Percentiles rank a stretch among this genome's conserved stretches.
phyloP scores from a whole-genome alignment of 805 yeast genomes.

The Spathaspora arborariae region DNA sequence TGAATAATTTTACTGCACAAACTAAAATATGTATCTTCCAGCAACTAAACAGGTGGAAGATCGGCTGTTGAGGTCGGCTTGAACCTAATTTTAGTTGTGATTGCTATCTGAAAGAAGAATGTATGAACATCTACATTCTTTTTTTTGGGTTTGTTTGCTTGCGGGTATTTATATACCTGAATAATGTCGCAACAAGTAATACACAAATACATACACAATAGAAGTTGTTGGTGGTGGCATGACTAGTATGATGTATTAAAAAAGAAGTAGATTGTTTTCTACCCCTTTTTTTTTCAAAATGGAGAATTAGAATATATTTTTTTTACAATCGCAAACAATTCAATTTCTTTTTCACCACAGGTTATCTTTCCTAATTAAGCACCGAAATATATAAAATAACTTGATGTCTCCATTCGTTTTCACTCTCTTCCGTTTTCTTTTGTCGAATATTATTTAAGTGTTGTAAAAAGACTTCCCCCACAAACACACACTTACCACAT shows the following conservation, averaged over 20 bases:
- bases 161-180: too few species aligned
- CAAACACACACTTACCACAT: too few species aligned
- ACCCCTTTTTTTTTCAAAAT: conserved; percentile 1
- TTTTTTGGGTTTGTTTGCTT: neutral
- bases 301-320: too few species aligned
- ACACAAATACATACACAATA: too few species aligned
- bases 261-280: too few species aligned
- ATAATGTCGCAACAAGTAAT: too few species aligned
- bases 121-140: neutral
- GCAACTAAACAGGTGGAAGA: neutral
- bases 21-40: neutral
- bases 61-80: neutral
- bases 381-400: neutral
- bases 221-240: too few species aligned
- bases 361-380: neutral
- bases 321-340: too few species aligned
- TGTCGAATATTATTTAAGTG: neutral
- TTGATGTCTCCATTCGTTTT: neutral
- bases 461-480: neutral
- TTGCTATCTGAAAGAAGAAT: neutral
- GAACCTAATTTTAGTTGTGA: neutral
- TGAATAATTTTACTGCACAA: neutral
- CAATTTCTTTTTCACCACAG: neutral
- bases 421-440: neutral
- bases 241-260: too few species aligned